Evolutionary conservation across 345 rosid species (phyloP).

Genomic region (Lenwebbia sp.): DNA sequence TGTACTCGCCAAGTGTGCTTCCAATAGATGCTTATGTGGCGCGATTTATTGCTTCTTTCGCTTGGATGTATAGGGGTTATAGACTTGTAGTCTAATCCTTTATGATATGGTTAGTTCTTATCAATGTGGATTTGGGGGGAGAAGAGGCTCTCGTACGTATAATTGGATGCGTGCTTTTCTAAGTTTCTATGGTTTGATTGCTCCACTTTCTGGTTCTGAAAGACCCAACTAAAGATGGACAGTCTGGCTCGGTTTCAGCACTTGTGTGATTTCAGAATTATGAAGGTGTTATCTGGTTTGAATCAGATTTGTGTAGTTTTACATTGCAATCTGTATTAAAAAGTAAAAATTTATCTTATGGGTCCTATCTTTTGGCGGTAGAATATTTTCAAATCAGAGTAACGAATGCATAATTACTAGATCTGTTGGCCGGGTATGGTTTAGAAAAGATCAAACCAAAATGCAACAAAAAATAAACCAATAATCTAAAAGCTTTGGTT

Average conservation of each 20-base stretch:
- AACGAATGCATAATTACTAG: neutral
- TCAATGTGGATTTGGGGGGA: neutral
- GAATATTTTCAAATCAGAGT: neutral
- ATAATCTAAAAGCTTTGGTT: neutral
- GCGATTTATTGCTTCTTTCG: neutral
- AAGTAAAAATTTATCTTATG: neutral
- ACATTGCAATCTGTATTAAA: neutral
- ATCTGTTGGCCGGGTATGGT: neutral
- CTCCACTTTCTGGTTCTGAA: neutral
- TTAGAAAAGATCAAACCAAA: neutral
- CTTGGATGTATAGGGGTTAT: neutral
- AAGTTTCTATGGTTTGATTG: neutral
- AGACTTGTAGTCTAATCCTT: neutral
- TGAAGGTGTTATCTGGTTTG: neutral
- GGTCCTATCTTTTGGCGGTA: neutral
- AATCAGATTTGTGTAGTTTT: neutral
- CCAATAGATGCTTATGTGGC: neutral
- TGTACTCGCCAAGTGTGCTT: neutral
- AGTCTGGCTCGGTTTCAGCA: neutral
- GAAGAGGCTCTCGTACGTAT: neutral
- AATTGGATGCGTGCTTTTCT: neutral
- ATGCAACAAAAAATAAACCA: neutral
- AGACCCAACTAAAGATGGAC: neutral
- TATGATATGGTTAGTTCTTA: neutral
- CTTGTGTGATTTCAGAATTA: neutral